phyloP scores from a whole-genome alignment of 75 land plant species.

The Cupressus sempervirens region DNA sequence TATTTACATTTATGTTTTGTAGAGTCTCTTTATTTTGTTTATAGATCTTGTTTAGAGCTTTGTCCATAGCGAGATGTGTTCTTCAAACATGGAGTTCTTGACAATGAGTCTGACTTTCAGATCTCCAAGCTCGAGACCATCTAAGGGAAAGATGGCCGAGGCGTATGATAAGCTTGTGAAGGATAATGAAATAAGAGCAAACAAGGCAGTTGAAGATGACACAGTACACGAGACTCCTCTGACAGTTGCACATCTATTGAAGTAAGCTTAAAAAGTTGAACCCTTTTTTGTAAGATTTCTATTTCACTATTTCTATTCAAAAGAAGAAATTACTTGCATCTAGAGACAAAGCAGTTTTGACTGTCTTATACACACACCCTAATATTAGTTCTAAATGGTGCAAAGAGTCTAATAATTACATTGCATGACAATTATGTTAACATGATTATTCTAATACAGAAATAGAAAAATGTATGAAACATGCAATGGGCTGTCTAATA shows the following conservation, averaged over 20 bases:
- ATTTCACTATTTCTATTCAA: neutral
- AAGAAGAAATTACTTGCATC: neutral
- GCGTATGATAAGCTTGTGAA: neutral
- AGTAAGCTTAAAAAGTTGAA: conserved; percentile 1
- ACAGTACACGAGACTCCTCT: neutral
- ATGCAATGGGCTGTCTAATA: neutral
- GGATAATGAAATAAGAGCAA: neutral
- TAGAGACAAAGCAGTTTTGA: neutral
- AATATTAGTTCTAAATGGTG: neutral
- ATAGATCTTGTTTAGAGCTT: neutral
- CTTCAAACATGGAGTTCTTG: neutral
- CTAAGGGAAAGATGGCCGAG: neutral
- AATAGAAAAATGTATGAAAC: neutral
- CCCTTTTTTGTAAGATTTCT: neutral
- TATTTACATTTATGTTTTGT: neutral
- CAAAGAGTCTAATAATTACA: neutral
- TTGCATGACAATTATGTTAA: neutral
- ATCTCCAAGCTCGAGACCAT: neutral
- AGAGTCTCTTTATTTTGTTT: neutral
- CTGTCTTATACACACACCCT: neutral
- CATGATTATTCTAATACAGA: neutral
- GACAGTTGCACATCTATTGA: neutral
- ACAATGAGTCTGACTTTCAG: neutral
- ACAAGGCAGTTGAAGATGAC: neutral
- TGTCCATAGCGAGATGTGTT: neutral